A percentile compares a stretch with the other conserved stretches of the same genome.
Conservation (phyloP, 2,329 filamentous ascomycete genomes). For the Colletotrichum spaethianum region DNA sequence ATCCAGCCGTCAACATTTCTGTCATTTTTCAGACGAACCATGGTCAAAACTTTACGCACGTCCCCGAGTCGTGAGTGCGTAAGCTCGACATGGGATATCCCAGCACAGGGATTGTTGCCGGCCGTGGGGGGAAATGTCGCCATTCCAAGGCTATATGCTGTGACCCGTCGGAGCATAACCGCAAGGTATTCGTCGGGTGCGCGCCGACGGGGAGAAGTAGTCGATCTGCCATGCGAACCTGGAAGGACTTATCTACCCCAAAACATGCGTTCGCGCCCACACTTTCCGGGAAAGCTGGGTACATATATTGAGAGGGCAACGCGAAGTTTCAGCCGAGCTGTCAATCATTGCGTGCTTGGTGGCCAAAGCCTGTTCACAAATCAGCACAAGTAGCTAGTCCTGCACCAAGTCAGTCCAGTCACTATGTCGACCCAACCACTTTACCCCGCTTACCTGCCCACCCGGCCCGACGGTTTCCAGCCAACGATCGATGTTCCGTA, state of each 20-base stretch:
- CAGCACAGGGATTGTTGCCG: constrained; percentile 1
- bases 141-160: constrained; percentile 16
- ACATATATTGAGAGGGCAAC: background rate
- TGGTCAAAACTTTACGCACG: background rate
- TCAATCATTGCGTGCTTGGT: constrained; percentile 5
- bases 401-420: constrained; percentile 19
- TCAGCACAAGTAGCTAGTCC: background rate
- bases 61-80: background rate
- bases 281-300: background rate
- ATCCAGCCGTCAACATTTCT: background rate
- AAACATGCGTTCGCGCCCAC: background rate
- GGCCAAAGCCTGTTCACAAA: background rate
- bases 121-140: constrained; percentile 16
- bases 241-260: background rate
- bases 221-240: background rate
- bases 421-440: constrained; percentile 47
- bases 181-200: background rate
- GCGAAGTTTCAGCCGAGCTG: background rate
- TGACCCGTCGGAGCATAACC: constrained; percentile 6
- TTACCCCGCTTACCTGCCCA: constrained; percentile 52
- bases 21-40: constrained; percentile 6
- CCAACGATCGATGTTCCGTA: constrained; percentile 45
- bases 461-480: constrained; percentile 49
- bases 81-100: constrained; percentile 13
- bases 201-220: background rate